Evolutionary conservation across 768 basidiomycete genomes (phyloP), one percentile per base, ranked within the genome.

Genomic region (Cystoderma amianthinum): DNA sequence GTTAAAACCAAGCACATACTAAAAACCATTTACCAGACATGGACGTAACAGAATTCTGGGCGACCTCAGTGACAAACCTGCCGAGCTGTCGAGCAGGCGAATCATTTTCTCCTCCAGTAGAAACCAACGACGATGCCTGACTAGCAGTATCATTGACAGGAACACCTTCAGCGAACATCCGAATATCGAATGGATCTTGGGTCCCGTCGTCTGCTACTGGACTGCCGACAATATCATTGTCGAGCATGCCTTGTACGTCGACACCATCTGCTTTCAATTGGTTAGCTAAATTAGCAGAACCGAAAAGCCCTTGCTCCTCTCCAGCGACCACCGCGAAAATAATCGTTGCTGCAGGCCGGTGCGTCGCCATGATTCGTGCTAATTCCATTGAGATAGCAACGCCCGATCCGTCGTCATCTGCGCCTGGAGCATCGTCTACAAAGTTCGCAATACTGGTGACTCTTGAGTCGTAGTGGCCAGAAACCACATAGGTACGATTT

Each of bases 221-320:
- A 37, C 70, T 70, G 1, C 75, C 74, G 5, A 77, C 72, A 45
- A 77, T 76, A 48, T 77, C 76, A 48, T 77, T 77, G 48, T 75
- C 67, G 40, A 76, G 57, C 75, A 76, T 76, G 15, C 72, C 75
- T 50, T 78, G 74, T 3, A 76, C 70, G 48, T 77, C 69, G 3
- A 63, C 63, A 9, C 71, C 64, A 3, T 64, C 61, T 5, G 59
- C 60, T 21, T 62, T 60, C 39, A 76, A 55, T 15, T 59, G 52
- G 39, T 62, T 57, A 7, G 75, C 76, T 55, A 75, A 61, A 51
- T 71, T 71, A 22, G 62, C 55, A 1, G 74, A 65, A 0, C 74
- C 74, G 45, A 58, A 71, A 5, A 76, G 51, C 2, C 71, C 72
- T 46, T 78, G 75, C 45, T 76, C 74, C 50, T 76, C 74, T 5